Conservation (phyloP, 305 asterid genomes). For the Plantago lanceolata region DNA sequence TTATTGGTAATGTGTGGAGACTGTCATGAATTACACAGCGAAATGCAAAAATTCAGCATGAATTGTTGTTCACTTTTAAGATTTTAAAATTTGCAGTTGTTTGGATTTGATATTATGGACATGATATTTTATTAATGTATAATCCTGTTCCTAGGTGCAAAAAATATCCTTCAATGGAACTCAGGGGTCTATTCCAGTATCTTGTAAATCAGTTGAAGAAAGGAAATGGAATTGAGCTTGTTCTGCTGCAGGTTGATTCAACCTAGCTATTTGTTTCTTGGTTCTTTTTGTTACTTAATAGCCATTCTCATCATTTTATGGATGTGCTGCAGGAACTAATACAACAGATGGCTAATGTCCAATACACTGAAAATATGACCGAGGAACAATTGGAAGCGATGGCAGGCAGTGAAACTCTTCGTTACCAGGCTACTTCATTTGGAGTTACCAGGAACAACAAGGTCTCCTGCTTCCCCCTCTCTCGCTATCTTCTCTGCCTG, state of each 20-base stretch:
- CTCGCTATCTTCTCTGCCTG: too few species aligned
- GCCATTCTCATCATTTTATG: constrained; percentile 28
- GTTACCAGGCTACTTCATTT: constrained; percentile 97
- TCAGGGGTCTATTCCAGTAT: constrained; percentile 98
- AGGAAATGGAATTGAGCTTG: constrained; percentile 96
- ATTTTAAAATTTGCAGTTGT: constrained; percentile 24
- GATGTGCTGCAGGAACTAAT: constrained; percentile 70
- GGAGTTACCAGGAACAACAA: constrained; percentile 90
- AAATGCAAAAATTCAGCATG: not conserved
- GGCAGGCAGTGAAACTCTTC: constrained; percentile 99
- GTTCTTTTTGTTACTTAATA: constrained; percentile 18
- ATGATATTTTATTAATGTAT: constrained; percentile 20
- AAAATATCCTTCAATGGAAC: constrained; percentile 99
- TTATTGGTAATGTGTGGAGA: constrained; percentile 9
- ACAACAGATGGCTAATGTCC: constrained; percentile 99
- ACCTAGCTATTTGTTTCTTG: constrained; percentile 12
- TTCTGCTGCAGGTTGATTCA: constrained; percentile 76
- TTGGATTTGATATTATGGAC: constrained; percentile 19
- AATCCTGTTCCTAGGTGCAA: constrained; percentile 67
- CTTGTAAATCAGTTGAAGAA: constrained; percentile 95
- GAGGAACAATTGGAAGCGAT: constrained; percentile 98
- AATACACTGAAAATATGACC: constrained; percentile 97
- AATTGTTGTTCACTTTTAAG: constrained; percentile 8
- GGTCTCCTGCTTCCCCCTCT: constrained; percentile 30
- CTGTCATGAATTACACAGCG: constrained; percentile 4